Percentiles rank a stretch among this genome's conserved stretches.
Conservation (phyloP, 108 stramenopile species). For the Cyclotella choctawhatcheeana region DNA sequence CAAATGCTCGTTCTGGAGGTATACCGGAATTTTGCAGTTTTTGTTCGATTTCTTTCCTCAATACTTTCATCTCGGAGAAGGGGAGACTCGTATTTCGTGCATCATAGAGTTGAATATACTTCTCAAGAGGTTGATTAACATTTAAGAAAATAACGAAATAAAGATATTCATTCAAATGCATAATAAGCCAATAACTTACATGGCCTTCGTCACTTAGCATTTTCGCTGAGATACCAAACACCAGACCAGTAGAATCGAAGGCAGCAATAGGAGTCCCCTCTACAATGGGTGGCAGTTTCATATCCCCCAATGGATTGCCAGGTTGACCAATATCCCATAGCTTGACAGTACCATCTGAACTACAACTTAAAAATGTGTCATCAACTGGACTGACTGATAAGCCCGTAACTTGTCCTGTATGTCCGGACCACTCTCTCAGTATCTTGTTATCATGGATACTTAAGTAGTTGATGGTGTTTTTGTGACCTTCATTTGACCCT, state of each 20-base stretch:
- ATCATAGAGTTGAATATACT: slow-evolving; percentile 84
- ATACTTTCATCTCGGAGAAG: slow-evolving; percentile 79
- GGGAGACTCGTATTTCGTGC: slow-evolving; percentile 76
- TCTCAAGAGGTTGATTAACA: no score
- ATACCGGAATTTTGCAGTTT: slow-evolving; percentile 24
- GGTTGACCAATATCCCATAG: slow-evolving; percentile 76
- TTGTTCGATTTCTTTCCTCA: slow-evolving; percentile 51
- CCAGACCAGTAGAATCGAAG: slow-evolving; percentile 86
- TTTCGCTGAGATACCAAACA: slow-evolving; percentile 72
- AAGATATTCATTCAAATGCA: no score
- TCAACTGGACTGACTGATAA: slow-evolving; percentile 78
- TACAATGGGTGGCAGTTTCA: slow-evolving; percentile 63
- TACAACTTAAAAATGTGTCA: slow-evolving; percentile 78
- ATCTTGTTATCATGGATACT: slow-evolving; percentile 86
- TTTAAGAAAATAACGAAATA: no score
- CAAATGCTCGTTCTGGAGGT: slow-evolving; percentile 45
- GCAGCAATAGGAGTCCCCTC: slow-evolving; percentile 56
- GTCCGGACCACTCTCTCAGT: slow-evolving; percentile 80
- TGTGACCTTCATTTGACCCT: slow-evolving; percentile 39
- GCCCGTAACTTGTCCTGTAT: slow-evolving; percentile 57
- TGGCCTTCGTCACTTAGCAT: slow-evolving; percentile 59
- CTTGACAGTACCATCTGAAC: slow-evolving; percentile 73
- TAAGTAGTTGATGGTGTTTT: slow-evolving; percentile 60
- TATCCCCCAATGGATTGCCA: slow-evolving; percentile 64
- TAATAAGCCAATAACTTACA: slow-evolving; percentile 52